phyloP scores from a whole-genome alignment of 208 protist genomes.

The Lotmaria passim region DNA sequence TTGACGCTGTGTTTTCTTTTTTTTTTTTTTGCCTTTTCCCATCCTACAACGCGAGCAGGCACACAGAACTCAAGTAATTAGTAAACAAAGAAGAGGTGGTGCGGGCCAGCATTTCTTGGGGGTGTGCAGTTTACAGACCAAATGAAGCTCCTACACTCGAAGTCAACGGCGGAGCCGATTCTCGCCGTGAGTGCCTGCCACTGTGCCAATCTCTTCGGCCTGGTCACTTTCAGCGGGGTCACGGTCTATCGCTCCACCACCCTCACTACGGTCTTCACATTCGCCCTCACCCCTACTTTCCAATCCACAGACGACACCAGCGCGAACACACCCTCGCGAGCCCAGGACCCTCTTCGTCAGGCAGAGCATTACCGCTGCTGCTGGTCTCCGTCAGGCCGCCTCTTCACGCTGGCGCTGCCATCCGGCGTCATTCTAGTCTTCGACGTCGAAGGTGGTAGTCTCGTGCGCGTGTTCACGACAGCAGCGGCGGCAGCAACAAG shows the following conservation, averaged over 20 bases:
- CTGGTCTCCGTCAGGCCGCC: slow-evolving; percentile 78
- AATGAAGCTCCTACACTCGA: slow-evolving; percentile 86
- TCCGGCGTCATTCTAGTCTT: slow-evolving; percentile 54
- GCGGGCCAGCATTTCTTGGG: too few relatives aligned
- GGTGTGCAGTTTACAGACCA: too few relatives aligned
- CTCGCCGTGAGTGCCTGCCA: slow-evolving; percentile 75
- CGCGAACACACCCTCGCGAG: not conserved
- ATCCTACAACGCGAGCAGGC: too few relatives aligned
- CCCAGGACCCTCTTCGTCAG: not conserved
- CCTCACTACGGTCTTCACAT: slow-evolving; percentile 61
- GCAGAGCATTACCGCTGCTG: slow-evolving; percentile 23
- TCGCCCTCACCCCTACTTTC: slow-evolving; percentile 46
- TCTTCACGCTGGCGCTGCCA: slow-evolving; percentile 67
- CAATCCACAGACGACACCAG: not conserved
- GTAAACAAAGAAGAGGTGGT: too few relatives aligned
- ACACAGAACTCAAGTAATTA: too few relatives aligned
- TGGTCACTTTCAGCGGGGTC: slow-evolving; percentile 61
- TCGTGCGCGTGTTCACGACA: slow-evolving; percentile 56
- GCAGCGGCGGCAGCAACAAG: not conserved
- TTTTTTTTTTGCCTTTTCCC: too few relatives aligned
- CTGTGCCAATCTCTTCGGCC: slow-evolving; percentile 76
- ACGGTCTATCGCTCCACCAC: slow-evolving; percentile 83
- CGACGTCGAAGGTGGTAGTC: slow-evolving; percentile 72
- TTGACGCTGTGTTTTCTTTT: too few relatives aligned
- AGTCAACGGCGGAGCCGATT: slow-evolving; percentile 65